Percentiles rank a stretch among this genome's conserved stretches.
Evolutionary conservation across 2,329 filamentous ascomycete genomes (phyloP).

Genomic region (Diaporthe vexans): DNA sequence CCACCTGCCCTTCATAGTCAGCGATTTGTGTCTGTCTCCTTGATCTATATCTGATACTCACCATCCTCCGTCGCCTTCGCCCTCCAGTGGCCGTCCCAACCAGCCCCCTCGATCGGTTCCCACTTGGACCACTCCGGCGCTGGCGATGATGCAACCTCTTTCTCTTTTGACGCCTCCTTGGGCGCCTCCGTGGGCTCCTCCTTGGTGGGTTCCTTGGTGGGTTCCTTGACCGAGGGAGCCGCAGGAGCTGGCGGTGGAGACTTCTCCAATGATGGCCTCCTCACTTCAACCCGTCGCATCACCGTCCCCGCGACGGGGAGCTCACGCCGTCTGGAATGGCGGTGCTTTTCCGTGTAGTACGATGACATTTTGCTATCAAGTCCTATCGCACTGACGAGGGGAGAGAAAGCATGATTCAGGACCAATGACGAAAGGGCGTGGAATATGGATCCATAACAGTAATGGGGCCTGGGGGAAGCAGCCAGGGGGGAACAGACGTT

Average conservation of each 20-base stretch:
- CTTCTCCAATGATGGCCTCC: constrained; percentile 3
- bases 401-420: not conserved
- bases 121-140: constrained; percentile 37
- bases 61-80: constrained; percentile 26
- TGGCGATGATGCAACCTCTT: not conserved
- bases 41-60: not conserved
- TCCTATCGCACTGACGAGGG: not conserved
- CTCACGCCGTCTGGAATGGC: constrained; percentile 16
- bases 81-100: constrained; percentile 41
- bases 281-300: not conserved
- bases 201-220: constrained; percentile 14
- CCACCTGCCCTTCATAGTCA: constrained; percentile 29
- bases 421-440: not conserved
- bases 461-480: not conserved
- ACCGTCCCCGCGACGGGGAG: not conserved
- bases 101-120: constrained; percentile 18
- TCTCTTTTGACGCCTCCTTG: constrained; percentile 25
- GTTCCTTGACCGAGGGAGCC: constrained; percentile 8
- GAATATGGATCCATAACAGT: not conserved
- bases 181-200: constrained; percentile 3
- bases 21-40: not conserved
- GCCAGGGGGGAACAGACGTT: not conserved
- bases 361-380: constrained; percentile 28
- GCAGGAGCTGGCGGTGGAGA: constrained; percentile 12
- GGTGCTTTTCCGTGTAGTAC: constrained; percentile 34